Evolutionary conservation across 2,329 filamentous ascomycete genomes (phyloP), one percentile per base, ranked within the genome.

Genomic region (Neurospora sp.): DNA sequence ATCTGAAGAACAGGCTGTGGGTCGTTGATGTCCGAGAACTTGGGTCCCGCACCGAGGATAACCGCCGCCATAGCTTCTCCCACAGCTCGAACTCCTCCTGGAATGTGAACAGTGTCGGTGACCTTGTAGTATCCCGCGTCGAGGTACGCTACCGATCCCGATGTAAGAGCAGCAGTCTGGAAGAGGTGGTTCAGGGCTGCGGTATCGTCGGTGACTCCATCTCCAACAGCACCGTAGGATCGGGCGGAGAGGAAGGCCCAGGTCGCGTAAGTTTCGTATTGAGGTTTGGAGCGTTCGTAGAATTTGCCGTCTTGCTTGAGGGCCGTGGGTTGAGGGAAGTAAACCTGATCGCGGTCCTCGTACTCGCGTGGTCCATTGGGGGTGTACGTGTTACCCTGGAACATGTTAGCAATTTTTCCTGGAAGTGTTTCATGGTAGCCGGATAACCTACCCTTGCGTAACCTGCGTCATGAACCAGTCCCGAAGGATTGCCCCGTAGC

Each of bases 121-220:
- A 91, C 84, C n/a, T 84, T 80, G 75, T 91, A 91, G 62, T 85
- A 84, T 5, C 90, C 89, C 9, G 86, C 86, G 72, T 90, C 87
- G 66, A 92, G 82, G 74, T 85, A 91, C 1, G 87, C 84, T 42
- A 91, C 79, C 0, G 82, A 77, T 17, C 77, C 76, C 72, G 70
- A 77, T 84, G 78, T 72, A 75, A 80, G 69, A 3, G 76, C 75
- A 2, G 77, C 76, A 9, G 73, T 70, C 38, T 71, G 66, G 71
- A 82, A 79, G 38, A 80, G 70, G 7, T 69, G 23, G 38, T 78
- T 78, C 9, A 81, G 70, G 1, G 73, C 76, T 11, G 67, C 72
- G 0, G 78, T 78, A 76, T 93, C 91, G 72, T 95, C 91, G 0
- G 89, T 88, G 0, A 79, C 77, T 36, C 90, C 91, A 73, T 95